phyloP scores from a whole-genome alignment of 148 eudicot genomes.

The Polygonum aviculare region DNA sequence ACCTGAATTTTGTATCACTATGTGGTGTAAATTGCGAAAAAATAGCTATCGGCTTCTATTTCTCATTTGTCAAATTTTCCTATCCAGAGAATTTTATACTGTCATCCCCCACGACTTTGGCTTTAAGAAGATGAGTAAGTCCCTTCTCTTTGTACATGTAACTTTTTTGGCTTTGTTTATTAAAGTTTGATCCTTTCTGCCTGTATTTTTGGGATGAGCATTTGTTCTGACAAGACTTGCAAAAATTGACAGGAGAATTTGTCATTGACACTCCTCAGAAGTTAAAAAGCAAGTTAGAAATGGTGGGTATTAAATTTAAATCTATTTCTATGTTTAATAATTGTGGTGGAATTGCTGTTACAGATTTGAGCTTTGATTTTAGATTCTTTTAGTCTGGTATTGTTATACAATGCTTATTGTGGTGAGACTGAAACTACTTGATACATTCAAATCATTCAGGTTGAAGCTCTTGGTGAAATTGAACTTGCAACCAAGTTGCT shows the following conservation, averaged over 20 bases:
- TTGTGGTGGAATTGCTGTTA: background rate
- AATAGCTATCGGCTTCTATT: background rate
- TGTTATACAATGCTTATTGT: background rate
- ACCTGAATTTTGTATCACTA: background rate
- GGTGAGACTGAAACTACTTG: conserved; percentile 3
- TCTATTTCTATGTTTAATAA: background rate
- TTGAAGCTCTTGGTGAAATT: conserved; percentile 95
- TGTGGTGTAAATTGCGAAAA: background rate
- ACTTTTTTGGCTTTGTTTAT: background rate
- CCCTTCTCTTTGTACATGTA: conserved; percentile 2
- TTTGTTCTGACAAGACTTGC: conserved; percentile 3
- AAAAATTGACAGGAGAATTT: conserved; percentile 68
- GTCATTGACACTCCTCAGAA: conserved; percentile 94
- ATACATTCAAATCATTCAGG: conserved; percentile 33
- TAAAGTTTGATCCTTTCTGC: background rate
- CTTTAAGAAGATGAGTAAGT: conserved; percentile 89
- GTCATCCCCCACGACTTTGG: conserved; percentile 97
- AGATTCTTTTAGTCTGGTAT: background rate
- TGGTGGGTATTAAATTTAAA: conserved; percentile 36
- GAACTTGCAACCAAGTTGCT: conserved; percentile 88
- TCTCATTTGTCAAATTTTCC: background rate
- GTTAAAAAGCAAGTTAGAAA: conserved; percentile 76
- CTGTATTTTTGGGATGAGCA: background rate
- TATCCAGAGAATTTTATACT: conserved; percentile 89
- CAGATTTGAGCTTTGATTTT: background rate